These are phyloP conservation scores for Tricladium varicosporioides DNA, from an alignment of 2,329 filamentous ascomycete species.

Conservation along the genomic window DNA sequence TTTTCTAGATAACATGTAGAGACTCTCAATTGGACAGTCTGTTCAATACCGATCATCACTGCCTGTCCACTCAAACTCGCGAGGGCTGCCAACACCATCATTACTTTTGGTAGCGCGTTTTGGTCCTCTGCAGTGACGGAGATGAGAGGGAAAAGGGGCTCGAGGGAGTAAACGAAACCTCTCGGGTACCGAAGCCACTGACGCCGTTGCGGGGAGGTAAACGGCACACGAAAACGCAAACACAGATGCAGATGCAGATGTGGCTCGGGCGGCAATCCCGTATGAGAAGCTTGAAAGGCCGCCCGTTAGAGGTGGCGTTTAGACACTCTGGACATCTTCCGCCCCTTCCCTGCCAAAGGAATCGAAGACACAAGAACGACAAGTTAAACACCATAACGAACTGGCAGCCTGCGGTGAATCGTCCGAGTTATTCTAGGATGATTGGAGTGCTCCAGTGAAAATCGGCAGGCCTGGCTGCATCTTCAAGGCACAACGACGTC, in stretches of 20 bases:
- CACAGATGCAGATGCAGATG: slow-evolving; percentile 12
- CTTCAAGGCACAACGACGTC: slow-evolving; percentile 10
- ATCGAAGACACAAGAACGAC: too few species aligned
- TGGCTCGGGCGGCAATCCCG: slow-evolving; percentile 26
- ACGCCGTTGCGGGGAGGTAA: slow-evolving; percentile 22
- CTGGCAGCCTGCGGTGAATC: too few species aligned
- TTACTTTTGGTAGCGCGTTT: slow-evolving; percentile 6
- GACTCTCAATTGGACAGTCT: too few species aligned
- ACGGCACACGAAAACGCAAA: neutral
- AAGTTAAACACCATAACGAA: too few species aligned
- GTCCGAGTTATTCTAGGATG: too few species aligned
- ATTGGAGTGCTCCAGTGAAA: too few species aligned
- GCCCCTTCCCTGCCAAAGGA: too few species aligned
- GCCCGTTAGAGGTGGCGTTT: neutral
- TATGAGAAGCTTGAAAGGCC: slow-evolving; percentile 18
- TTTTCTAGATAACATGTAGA: too few species aligned
- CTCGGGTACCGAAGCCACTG: slow-evolving; percentile 21
- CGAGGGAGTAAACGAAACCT: neutral
- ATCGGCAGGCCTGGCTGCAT: too few species aligned
- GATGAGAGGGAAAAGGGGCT: slow-evolving; percentile 20
- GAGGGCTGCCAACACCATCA: neutral
- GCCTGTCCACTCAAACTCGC: too few species aligned
- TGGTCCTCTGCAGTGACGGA: slow-evolving; percentile 26
- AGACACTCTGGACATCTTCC: too few species aligned
- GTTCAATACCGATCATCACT: too few species aligned